These are phyloP conservation scores for Xylariaceae sp. DNA, from an alignment of 2,329 filamentous ascomycete genomes.

Conservation along the genomic window DNA sequence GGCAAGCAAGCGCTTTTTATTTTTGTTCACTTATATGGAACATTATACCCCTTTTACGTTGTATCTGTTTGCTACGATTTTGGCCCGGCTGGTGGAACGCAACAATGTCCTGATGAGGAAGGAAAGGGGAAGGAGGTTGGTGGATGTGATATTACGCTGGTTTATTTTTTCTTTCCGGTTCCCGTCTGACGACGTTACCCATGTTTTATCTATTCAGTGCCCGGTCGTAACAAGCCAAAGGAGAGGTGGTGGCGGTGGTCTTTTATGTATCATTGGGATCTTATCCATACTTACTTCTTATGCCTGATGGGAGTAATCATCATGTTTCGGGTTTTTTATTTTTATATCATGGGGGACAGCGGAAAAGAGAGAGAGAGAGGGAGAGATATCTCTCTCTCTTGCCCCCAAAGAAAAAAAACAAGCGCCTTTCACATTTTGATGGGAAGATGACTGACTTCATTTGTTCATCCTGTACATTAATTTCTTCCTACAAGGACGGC, in stretches of 20 bases:
- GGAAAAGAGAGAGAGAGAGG: not conserved
- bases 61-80: slow-evolving; percentile 33
- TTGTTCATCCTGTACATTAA: slow-evolving; percentile 20
- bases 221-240: slow-evolving; percentile 8
- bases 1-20: slow-evolving; percentile 26
- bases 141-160: slow-evolving; percentile 22
- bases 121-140: slow-evolving; percentile 19
- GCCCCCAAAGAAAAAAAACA: not conserved
- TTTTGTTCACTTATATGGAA: slow-evolving; percentile 31
- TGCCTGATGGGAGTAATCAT: slow-evolving; percentile 5
- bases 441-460: slow-evolving; percentile 14
- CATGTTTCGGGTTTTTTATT: slow-evolving; percentile 1
- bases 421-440: slow-evolving; percentile 1
- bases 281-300: slow-evolving; percentile 6
- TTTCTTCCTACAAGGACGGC: not conserved
- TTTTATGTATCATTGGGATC: slow-evolving; percentile 10
- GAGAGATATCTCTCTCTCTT: not conserved
- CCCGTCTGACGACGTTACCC: slow-evolving; percentile 20
- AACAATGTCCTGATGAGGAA: slow-evolving; percentile 28
- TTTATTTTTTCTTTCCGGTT: slow-evolving; percentile 17
- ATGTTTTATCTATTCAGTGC: slow-evolving; percentile 24
- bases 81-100: slow-evolving; percentile 27
- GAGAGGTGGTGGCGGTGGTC: not conserved
- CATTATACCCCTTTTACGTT: slow-evolving; percentile 36
- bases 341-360: slow-evolving; percentile 6